Evolutionary conservation across 2,329 filamentous ascomycete genomes (phyloP), one percentile per base, ranked within the genome.

Genomic region (Fusarium begoniae): DNA sequence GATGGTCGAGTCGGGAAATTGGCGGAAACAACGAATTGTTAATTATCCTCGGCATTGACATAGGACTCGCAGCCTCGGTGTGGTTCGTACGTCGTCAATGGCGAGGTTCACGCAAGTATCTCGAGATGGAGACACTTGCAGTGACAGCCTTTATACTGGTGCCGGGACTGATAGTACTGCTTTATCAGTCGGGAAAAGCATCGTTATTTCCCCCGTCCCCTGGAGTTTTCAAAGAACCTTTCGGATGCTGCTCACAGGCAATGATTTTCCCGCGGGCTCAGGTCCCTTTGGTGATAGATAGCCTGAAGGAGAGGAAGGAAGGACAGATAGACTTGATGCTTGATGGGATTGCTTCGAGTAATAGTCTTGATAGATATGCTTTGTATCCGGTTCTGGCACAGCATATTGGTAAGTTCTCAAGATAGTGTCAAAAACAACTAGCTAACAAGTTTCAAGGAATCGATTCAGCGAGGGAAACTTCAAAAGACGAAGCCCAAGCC

Each of bases 311-410:
- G 8, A 60, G n/a, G 43, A 47, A 22, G 24, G 41, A 57, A 14
- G 68, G 66, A 4, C 68, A 70, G 22, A 56, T 70, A 18, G 66
- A 70, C 35, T 51, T 70, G 66, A 54, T 70, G n/a, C 61, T 70
- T 1, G 55, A 70, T 5, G 60, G 66, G 9, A 38, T 56, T 41
- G 68, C 68, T 11, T n/a, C 37, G 8, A 51, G 20, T 3, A 66
- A 61, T 20, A 6, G 32, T 4, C 32, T 70, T 3, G 48, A 66
- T 11, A 64, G 68, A 50, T 70, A 70, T 41, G 66, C 66, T 12
- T 30, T 70, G 12, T 70, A 66, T 22, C 68, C 68, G 15, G 66
- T 70, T 12, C 68, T 61, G 17, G 66, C 60, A 15, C 66, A 70
- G 6, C 66, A 70, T 7, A 66, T 70, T 26, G 68, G 68, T 70